A percentile compares a stretch with the other conserved stretches of the same genome.
phyloP scores from a whole-genome alignment of 441 rosid genomes.

The Gossypium aridum region DNA sequence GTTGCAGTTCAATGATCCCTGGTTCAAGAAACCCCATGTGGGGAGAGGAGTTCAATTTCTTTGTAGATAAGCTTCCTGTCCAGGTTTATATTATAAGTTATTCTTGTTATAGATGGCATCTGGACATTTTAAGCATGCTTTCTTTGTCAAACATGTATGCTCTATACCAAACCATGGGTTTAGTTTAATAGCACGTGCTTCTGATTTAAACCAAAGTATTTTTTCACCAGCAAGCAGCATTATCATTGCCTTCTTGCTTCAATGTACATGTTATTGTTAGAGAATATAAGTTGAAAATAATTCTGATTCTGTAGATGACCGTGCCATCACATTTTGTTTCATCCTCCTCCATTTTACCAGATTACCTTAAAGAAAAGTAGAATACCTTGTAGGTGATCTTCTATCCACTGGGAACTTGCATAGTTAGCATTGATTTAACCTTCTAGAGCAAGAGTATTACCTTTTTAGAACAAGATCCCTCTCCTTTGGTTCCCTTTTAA shows the following conservation, averaged over 20 bases:
- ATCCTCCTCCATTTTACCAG: too few relatives aligned
- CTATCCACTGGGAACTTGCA: too few relatives aligned
- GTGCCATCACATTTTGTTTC: too few relatives aligned
- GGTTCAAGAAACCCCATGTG: slow-evolving; percentile 99
- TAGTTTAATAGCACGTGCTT: not conserved
- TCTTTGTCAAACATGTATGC: not conserved
- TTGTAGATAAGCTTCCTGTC: slow-evolving; percentile 85
- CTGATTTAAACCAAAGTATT: not conserved
- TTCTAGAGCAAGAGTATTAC: too few relatives aligned
- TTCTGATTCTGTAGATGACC: too few relatives aligned
- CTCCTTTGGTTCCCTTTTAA: too few relatives aligned
- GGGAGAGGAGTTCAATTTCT: slow-evolving; percentile 98
- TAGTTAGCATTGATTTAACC: too few relatives aligned
- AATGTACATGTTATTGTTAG: not conserved
- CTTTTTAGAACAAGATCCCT: too few relatives aligned
- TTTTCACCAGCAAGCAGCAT: not conserved
- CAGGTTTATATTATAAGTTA: slow-evolving; percentile 44
- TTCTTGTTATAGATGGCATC: not conserved
- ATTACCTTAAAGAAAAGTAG: too few relatives aligned
- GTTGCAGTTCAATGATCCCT: slow-evolving; percentile 89
- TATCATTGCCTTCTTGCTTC: not conserved
- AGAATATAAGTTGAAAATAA: too few relatives aligned
- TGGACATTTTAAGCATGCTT: not conserved
- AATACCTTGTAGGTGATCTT: too few relatives aligned
- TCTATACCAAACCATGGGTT: not conserved